Conservation (phyloP, 148 eudicot species). For the Fallopia convolvulus region DNA sequence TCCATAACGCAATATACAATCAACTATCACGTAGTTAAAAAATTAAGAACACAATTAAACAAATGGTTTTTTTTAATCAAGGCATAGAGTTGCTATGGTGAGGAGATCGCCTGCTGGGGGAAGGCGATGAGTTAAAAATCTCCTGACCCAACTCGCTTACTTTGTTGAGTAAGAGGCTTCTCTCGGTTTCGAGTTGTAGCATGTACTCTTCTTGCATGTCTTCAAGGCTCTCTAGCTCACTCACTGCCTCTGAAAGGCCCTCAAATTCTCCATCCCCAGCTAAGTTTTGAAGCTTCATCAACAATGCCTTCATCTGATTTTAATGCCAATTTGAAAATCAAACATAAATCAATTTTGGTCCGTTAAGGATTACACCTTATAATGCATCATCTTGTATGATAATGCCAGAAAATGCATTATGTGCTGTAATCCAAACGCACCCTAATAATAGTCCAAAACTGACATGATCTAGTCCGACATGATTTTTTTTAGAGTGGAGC, state of each 20-base stretch:
- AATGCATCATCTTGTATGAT: no score
- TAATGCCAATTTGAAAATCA: constrained; percentile 3
- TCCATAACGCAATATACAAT: background rate
- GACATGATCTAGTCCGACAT: no score
- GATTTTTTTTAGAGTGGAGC: background rate
- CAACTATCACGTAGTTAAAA: background rate
- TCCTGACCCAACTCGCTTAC: constrained; percentile 84
- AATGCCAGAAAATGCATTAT: no score
- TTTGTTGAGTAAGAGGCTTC: constrained; percentile 63
- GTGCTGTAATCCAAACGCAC: no score
- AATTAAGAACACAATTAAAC: background rate
- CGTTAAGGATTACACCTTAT: no score
- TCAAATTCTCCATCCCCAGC: constrained; percentile 49
- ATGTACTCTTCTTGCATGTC: constrained; percentile 68
- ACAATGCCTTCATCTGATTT: constrained; percentile 63
- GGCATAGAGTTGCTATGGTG: constrained; percentile 10
- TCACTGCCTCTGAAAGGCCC: constrained; percentile 35
- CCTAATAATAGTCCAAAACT: no score
- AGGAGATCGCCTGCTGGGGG: constrained; percentile 29
- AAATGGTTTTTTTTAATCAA: background rate
- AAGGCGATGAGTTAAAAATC: constrained; percentile 49
- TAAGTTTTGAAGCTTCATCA: constrained; percentile 45
- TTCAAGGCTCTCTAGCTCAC: constrained; percentile 73
- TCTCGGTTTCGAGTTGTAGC: constrained; percentile 83
- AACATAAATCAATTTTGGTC: background rate